phyloP scores from a whole-genome alignment of 164 flowering plant species.

The Liquidambar formosana region DNA sequence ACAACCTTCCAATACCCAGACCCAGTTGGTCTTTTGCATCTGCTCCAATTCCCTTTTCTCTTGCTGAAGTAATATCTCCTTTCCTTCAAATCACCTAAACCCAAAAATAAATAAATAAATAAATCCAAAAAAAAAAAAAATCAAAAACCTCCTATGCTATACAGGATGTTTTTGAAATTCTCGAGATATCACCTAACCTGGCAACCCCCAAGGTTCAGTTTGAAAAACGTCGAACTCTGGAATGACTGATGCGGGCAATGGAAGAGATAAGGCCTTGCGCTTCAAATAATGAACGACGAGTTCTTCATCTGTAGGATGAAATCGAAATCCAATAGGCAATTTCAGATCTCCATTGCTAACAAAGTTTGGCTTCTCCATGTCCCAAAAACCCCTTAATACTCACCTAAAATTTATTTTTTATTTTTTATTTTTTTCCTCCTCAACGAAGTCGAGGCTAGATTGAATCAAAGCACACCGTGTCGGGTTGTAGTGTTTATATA shows the following conservation, averaged over 20 bases:
- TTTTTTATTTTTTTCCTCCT: no score
- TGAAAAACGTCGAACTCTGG: slow-evolving; percentile 40
- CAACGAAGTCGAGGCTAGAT: no score
- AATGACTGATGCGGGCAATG: slow-evolving; percentile 46
- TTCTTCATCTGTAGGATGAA: slow-evolving; percentile 50
- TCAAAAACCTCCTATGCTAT: no score
- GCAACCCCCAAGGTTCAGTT: slow-evolving; percentile 34
- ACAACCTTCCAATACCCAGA: slow-evolving; percentile 42
- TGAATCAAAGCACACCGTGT: background rate
- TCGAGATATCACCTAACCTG: slow-evolving; percentile 26
- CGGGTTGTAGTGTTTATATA: background rate
- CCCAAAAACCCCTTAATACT: no score
- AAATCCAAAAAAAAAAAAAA: background rate
- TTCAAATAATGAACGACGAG: slow-evolving; percentile 39
- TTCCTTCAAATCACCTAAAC: slow-evolving; percentile 22
- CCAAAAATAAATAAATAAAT: background rate
- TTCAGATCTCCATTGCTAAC: slow-evolving; percentile 19
- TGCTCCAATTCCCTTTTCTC: slow-evolving; percentile 9
- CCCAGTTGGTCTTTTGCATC: slow-evolving; percentile 18
- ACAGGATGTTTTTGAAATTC: no score
- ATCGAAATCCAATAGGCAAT: slow-evolving; percentile 47
- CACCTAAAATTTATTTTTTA: no score
- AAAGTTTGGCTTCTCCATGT: slow-evolving; percentile 22
- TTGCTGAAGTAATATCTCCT: slow-evolving; percentile 30
- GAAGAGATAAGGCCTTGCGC: slow-evolving; percentile 26